Base-by-base conservation (phyloP, 768 basidiomycete genomes). In the Calocybe cyanea region DNA sequence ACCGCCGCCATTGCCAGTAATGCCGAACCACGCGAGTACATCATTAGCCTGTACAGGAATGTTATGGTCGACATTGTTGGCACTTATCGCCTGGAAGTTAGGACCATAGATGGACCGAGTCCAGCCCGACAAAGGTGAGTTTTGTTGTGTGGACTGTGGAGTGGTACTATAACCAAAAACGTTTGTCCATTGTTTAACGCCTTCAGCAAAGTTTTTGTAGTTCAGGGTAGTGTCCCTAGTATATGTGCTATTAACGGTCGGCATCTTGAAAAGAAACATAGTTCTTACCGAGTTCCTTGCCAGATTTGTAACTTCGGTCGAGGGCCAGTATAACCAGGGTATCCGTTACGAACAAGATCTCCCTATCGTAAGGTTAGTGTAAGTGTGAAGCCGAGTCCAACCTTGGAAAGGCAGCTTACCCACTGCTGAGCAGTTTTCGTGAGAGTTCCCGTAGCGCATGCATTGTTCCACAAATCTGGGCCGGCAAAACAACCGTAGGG, bases 101-200 rank as follows among this genome's bases (percentile, higher is more conserved):
- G 73, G 64, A 9, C 78, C 78, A 54, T 73, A 80, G 14, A 66
- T 68, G 2, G 70, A 62, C 43, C 68, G 68, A 18, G 73, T 73
- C 68, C 75, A 78, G 25, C 71, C 71, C 23, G 64, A 57, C 10
- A 64, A 45, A 7, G 77, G 77, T 18, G 65, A 68, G 56, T 73
- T 74, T 34, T 62, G 53, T 42, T 65, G 58, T 38, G 63, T 68
- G 7, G 66, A 59, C 9, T 61, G 58, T 1, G 77, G 66, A 4
- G 73, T 76, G 28, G 54, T 55, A 46, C 64, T 64, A 54, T 70
- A 66, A 5, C 72, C 71, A 50, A 78, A 75, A 34, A 81, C 68
- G 49, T 74, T 77, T 23, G 75, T 76, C 78, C 78, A 80, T 54
- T 80, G 67, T 56, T 76, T 75, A 54, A 79, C 64, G 41, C 68